A percentile compares a stretch with the other conserved stretches of the same genome.
phyloP scores from a whole-genome alignment of 352 stramenopile species.

The Achlya hypogyna region DNA sequence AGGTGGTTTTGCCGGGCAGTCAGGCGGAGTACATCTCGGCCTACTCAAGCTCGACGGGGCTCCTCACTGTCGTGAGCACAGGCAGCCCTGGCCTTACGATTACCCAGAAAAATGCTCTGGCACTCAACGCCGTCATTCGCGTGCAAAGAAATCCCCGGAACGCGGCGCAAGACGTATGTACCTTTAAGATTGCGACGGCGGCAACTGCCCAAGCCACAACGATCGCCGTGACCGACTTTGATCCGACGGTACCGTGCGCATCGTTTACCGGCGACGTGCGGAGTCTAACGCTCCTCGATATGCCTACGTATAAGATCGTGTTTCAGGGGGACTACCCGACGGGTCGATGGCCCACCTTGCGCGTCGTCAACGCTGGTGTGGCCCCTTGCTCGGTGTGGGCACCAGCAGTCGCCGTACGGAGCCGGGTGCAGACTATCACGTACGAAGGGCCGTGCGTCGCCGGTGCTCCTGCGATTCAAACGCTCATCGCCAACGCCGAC shows the following conservation, averaged over 20 bases:
- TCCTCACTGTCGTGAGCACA: constrained; percentile 32
- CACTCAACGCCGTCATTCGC: constrained; percentile 36
- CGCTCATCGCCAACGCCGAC: constrained; percentile 52
- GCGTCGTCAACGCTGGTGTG: constrained; percentile 28
- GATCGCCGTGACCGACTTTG: constrained; percentile 27
- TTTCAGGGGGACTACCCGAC: constrained; percentile 64
- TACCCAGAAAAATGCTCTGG: constrained; percentile 27
- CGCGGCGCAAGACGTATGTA: constrained; percentile 49
- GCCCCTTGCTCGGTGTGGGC: constrained; percentile 29
- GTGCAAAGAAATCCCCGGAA: constrained; percentile 70
- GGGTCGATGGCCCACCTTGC: constrained; percentile 57
- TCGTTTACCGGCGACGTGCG: constrained; percentile 39
- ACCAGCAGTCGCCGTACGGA: constrained; percentile 36
- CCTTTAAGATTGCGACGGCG: constrained; percentile 31
- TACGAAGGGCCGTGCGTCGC: constrained; percentile 52
- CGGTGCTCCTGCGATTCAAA: constrained; percentile 45
- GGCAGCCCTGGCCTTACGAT: constrained; percentile 27
- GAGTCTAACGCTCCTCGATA: constrained; percentile 49
- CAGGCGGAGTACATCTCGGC: constrained; percentile 32
- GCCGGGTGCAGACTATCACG: constrained; percentile 49
- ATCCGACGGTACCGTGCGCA: constrained; percentile 25
- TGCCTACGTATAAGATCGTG: constrained; percentile 60
- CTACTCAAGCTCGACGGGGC: constrained; percentile 24
- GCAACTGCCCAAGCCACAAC: constrained; percentile 19
- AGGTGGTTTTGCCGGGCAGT: constrained; percentile 38